These are phyloP conservation scores for Haplosporangium gracile DNA, from an alignment of 192 early-diverging fungal species.

Conservation along the genomic window DNA sequence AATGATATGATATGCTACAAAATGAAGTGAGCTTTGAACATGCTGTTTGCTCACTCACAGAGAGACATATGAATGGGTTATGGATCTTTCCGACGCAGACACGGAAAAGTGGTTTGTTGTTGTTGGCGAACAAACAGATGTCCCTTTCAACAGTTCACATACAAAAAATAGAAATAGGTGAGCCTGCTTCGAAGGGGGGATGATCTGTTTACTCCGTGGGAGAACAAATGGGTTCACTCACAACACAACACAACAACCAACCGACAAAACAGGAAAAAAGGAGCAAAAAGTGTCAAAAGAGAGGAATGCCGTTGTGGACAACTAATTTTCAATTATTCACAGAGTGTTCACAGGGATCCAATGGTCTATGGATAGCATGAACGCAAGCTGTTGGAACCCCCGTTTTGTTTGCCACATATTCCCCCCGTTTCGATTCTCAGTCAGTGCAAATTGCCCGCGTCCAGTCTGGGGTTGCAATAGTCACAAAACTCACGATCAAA, in stretches of 20 bases:
- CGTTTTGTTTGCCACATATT: too few relatives aligned
- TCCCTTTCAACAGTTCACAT: neutral
- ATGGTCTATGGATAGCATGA: too few relatives aligned
- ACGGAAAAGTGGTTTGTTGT: neutral
- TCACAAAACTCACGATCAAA: neutral
- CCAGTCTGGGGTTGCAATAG: neutral
- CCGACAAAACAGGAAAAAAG: neutral
- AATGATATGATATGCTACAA: neutral
- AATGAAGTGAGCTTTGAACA: neutral
- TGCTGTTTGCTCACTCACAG: neutral
- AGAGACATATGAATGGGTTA: neutral
- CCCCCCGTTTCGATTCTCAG: neutral
- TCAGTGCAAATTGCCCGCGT: neutral
- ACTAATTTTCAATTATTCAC: too few relatives aligned
- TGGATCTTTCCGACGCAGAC: neutral
- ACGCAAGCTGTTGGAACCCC: too few relatives aligned
- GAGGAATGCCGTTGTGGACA: neutral
- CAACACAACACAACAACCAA: neutral
- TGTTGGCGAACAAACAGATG: neutral
- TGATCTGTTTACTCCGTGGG: conserved; percentile 1
- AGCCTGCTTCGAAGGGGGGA: neutral
- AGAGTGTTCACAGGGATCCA: too few relatives aligned
- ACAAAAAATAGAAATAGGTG: neutral
- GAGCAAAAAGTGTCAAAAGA: neutral
- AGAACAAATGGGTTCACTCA: neutral